phyloP scores from a whole-genome alignment of 352 stramenopile genomes.

The Paralagenidium karlingii region DNA sequence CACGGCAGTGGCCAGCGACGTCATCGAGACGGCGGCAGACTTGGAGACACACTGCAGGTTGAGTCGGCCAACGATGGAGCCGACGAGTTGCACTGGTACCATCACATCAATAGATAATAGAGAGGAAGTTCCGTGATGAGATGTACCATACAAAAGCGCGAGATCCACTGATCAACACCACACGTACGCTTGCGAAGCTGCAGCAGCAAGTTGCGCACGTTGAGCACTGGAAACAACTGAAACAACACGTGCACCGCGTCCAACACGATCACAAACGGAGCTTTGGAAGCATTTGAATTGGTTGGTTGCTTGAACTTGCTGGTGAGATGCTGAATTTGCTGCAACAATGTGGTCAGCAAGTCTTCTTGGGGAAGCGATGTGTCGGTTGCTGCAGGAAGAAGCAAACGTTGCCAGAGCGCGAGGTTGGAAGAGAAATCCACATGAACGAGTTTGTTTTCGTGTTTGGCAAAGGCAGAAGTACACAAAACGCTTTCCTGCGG shows the following conservation, averaged over 20 bases:
- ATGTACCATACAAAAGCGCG: not conserved
- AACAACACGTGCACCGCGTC: conserved; percentile 57
- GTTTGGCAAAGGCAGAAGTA: no score
- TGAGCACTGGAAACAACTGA: conserved; percentile 23
- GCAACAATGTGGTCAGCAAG: conserved; percentile 14
- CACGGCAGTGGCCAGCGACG: conserved; percentile 25
- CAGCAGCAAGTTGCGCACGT: conserved; percentile 29
- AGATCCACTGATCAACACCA: not conserved
- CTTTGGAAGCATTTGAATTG: conserved; percentile 4
- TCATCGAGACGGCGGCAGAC: conserved; percentile 10
- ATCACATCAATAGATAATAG: not conserved
- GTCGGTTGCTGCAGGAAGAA: not conserved
- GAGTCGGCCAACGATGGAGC: conserved; percentile 29
- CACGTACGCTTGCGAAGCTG: conserved; percentile 12
- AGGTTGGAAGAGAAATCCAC: conserved; percentile 27
- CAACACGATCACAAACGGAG: conserved; percentile 38
- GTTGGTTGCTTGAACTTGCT: not conserved
- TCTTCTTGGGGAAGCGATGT: not conserved
- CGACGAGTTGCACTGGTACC: no score
- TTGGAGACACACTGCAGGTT: conserved; percentile 14
- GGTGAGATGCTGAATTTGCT: conserved; percentile 14
- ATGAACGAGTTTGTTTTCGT: conserved; percentile 24
- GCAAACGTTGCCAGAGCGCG: conserved; percentile 9
- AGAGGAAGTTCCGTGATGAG: conserved; percentile 1
- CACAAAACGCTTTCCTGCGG: no score